Conservation (phyloP, 352 stramenopile species). For the Elongisporangium prolatum region DNA sequence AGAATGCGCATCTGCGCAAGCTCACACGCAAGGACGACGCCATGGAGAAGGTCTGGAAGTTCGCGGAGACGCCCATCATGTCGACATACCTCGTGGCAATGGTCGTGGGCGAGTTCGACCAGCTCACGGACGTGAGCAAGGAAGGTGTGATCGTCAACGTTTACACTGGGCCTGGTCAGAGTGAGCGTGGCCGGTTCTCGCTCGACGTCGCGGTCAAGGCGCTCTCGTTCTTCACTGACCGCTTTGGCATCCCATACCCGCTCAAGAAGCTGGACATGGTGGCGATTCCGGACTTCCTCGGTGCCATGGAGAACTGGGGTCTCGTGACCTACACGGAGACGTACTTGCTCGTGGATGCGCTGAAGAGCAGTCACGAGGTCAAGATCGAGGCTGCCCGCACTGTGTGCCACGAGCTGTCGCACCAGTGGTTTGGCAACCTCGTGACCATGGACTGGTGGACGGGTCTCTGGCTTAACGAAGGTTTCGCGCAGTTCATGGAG, state of each 20-base stretch:
- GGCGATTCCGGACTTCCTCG: constrained; percentile 92
- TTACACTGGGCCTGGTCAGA: constrained; percentile 93
- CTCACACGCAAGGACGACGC: constrained; percentile 32
- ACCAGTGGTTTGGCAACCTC: constrained; percentile 97
- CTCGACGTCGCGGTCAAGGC: constrained; percentile 65
- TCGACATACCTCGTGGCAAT: constrained; percentile 97
- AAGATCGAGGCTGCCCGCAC: constrained; percentile 87
- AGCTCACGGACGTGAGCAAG: constrained; percentile 83
- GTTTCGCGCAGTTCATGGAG: constrained; percentile 97
- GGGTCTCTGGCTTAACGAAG: constrained; percentile 97
- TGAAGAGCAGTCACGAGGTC: constrained; percentile 49
- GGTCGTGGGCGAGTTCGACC: constrained; percentile 95
- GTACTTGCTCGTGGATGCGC: constrained; percentile 80
- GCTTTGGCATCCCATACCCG: constrained; percentile 91
- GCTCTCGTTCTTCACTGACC: constrained; percentile 66
- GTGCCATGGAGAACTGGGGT: constrained; percentile 95
- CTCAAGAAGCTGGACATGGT: constrained; percentile 99
- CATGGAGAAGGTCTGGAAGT: constrained; percentile 76
- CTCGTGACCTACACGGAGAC: constrained; percentile 96
- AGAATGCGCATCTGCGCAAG: constrained; percentile 50
- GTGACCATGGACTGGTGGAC: constrained; percentile 98
- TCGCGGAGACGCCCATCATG: constrained; percentile 95
- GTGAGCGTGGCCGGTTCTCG: constrained; percentile 87
- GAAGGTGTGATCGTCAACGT: constrained; percentile 93
- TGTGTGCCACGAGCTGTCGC: constrained; percentile 97